Evolutionary conservation across 306 rosid species (phyloP), one percentile per base, ranked within the genome.

Genomic region (Corylus avellana): DNA sequence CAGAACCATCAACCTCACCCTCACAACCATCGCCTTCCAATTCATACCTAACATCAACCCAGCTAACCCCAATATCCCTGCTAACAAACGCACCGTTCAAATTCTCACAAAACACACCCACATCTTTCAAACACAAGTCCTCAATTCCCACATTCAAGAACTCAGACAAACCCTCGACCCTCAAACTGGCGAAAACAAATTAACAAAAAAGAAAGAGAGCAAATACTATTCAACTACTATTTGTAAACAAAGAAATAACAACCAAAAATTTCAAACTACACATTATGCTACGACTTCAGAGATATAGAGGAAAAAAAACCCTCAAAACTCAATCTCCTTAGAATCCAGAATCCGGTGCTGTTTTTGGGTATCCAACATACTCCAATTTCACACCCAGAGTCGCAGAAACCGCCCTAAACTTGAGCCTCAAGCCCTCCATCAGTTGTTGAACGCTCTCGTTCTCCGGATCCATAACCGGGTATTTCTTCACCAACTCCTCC

Each of bases 381-480:
- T 89, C 91, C 81, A 90, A 86, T 86, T 85, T 95, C 79, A 89
- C 89, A 29, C 87, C 94, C 84, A 93, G 74, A 1, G 91, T 87
- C 39, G 92, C 89, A 80, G 80, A 90, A 57, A 87, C 77, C n/a
- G 86, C 86, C 88, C 84, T 88, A 78, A 92, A 91, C 86, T 95
- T 92, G 79, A 87, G 74, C 84, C 97, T 87, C 77, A 92, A 79
- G n/a, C 73, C 82, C 47, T 89, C 92, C 95, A 92, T 90, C 14
- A 90, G 74, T 68, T 89, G 91, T 62, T 90, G 94, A 51, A 91
- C 88, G 20, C 79, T 77, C 49, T 83, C 81, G 57, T 89, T 64
- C 81, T 95, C 98, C 0, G 98, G 98, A 18, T 92, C 88, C 88
- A 83, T 83, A 20, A 92, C 46, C 1, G 97, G 97, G 86, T 86